Evolutionary conservation across 2,329 filamentous ascomycete species (phyloP).

Genomic region (Colletotrichum filicis): DNA sequence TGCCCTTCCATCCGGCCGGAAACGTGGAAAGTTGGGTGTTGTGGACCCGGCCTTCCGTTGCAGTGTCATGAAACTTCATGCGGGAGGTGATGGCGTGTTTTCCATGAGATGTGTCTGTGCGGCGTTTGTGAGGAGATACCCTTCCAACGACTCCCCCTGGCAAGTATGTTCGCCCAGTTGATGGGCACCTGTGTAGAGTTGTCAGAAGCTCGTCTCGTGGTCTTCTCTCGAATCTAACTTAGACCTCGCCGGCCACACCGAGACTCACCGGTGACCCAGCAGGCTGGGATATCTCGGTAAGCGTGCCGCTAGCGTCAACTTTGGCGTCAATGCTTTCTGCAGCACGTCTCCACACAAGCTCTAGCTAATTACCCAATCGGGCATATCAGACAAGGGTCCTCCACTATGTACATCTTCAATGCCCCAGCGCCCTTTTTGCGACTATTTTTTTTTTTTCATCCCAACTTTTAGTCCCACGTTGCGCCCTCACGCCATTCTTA

Average conservation of each 20-base stretch:
- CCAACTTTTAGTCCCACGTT: background rate
- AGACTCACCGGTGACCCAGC: background rate
- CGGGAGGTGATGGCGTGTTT: background rate
- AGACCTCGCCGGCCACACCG: background rate
- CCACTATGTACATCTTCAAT: background rate
- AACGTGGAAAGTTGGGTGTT: background rate
- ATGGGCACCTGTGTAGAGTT: background rate
- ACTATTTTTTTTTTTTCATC: conserved; percentile 14
- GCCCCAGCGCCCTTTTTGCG: background rate
- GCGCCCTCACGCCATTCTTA: background rate
- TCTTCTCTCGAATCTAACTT: background rate
- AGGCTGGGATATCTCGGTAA: background rate
- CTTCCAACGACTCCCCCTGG: background rate
- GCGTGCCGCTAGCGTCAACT: background rate
- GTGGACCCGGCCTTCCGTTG: background rate
- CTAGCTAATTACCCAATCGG: conserved; percentile 23
- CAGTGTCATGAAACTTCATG: conserved; percentile 3
- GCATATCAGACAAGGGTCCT: background rate
- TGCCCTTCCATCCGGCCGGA: background rate
- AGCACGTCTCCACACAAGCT: conserved; percentile 14
- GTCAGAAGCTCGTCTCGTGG: background rate
- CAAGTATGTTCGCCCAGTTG: too few species aligned
- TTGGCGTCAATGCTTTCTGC: background rate
- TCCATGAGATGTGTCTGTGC: background rate
- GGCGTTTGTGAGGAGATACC: background rate